Conservation (phyloP, 768 basidiomycete species). For the Rhizopogon vesiculosus region DNA sequence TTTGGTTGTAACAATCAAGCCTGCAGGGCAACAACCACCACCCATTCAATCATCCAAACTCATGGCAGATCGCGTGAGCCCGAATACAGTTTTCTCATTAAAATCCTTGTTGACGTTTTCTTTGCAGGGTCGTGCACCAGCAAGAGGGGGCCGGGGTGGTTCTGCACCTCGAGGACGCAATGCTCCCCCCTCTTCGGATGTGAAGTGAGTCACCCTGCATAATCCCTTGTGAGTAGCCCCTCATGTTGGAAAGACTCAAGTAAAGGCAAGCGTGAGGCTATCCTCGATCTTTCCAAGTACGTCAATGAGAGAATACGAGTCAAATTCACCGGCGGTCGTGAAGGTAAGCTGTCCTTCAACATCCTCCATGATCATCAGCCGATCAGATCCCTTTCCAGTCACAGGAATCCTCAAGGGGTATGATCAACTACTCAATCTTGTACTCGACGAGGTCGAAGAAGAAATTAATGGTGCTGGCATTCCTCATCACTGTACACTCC, state of each 20-base stretch:
- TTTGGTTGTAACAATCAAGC: not conserved
- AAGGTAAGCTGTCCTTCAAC: constrained; percentile 49
- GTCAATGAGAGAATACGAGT: constrained; percentile 89
- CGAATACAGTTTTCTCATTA: not conserved
- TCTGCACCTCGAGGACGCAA: constrained; percentile 23
- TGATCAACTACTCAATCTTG: constrained; percentile 94
- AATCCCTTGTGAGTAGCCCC: constrained; percentile 4
- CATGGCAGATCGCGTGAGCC: constrained; percentile 30
- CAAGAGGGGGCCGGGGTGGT: constrained; percentile 42
- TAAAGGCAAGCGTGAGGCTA: constrained; percentile 75
- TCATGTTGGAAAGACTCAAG: constrained; percentile 27
- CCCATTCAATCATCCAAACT: not conserved
- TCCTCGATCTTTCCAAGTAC: constrained; percentile 93
- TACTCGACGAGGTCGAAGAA: constrained; percentile 94
- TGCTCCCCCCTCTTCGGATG: constrained; percentile 12
- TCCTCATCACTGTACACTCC: not conserved
- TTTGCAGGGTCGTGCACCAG: constrained; percentile 55
- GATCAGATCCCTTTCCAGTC: constrained; percentile 42
- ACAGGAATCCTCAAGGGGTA: constrained; percentile 92
- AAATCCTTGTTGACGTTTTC: constrained; percentile 12
- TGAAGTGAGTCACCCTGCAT: constrained; percentile 20
- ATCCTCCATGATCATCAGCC: not conserved
- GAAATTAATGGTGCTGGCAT: constrained; percentile 54
- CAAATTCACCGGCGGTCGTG: constrained; percentile 96
- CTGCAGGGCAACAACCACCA: not conserved